These are phyloP conservation scores for Lasiosphaeria miniovina DNA, from an alignment of 495 filamentous ascomycete species.

Conservation along the genomic window DNA sequence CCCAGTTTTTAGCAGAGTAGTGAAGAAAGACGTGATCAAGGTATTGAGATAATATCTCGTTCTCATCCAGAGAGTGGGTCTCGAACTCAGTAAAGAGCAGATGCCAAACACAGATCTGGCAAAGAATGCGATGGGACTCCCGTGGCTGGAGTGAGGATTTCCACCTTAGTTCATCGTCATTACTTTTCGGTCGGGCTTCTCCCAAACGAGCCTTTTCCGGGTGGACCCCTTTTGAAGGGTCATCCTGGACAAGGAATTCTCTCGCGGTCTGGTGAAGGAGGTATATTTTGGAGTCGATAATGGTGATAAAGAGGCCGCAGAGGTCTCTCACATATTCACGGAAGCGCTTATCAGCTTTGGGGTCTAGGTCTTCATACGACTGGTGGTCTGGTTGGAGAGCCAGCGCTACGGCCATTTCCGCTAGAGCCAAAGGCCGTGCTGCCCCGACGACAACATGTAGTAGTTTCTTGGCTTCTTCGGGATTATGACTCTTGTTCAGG, in stretches of 20 bases:
- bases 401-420: slow-evolving; percentile 2
- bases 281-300: background rate
- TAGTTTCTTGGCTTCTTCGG: background rate
- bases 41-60: too few species aligned
- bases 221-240: too few species aligned
- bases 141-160: too few species aligned
- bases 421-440: background rate
- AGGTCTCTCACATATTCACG: slow-evolving; percentile 3
- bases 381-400: background rate
- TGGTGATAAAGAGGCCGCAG: slow-evolving; percentile 8
- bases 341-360: background rate
- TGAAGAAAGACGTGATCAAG: too few species aligned
- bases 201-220: too few species aligned
- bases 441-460: slow-evolving; percentile 2
- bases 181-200: too few species aligned
- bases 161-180: too few species aligned
- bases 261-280: slow-evolving; percentile 7
- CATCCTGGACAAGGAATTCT: slow-evolving; percentile 1
- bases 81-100: too few species aligned
- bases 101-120: too few species aligned
- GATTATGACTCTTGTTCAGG: background rate
- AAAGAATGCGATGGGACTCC: too few species aligned
- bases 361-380: background rate
- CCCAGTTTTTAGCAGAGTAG: too few species aligned
- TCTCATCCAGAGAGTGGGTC: too few species aligned